Conservation (phyloP, 1,139 yeast species). For the Nadsonia starkeyi-henricii region DNA sequence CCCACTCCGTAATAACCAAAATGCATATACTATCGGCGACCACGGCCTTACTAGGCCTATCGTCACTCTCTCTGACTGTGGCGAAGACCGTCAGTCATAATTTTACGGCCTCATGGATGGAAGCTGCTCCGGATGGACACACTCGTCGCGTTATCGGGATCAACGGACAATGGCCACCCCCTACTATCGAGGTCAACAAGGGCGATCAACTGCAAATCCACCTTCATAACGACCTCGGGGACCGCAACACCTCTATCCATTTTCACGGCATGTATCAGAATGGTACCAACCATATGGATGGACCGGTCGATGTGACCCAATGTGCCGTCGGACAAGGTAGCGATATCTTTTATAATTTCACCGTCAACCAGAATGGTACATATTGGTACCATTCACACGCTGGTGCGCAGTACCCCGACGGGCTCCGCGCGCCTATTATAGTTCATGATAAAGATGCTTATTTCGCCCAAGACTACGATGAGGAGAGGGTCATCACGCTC, state of each 20-base stretch:
- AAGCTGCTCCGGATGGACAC: slow-evolving; percentile 67
- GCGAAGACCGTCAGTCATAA: slow-evolving; percentile 53
- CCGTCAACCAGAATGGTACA: slow-evolving; percentile 75
- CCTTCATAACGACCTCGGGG: slow-evolving; percentile 50
- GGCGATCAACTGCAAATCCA: slow-evolving; percentile 63
- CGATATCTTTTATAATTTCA: slow-evolving; percentile 61
- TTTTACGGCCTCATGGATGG: slow-evolving; percentile 63
- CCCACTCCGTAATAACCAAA: too few species aligned
- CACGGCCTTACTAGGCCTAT: too few species aligned
- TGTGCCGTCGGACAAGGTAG: slow-evolving; percentile 69
- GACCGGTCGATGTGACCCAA: slow-evolving; percentile 76
- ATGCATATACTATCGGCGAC: slow-evolving; percentile 12
- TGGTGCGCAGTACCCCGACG: slow-evolving; percentile 79
- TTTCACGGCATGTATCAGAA: slow-evolving; percentile 86
- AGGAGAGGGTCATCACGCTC: slow-evolving; percentile 49
- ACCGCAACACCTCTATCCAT: slow-evolving; percentile 60
- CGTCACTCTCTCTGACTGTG: too few species aligned
- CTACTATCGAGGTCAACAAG: slow-evolving; percentile 49
- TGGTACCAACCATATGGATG: slow-evolving; percentile 72
- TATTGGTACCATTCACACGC: slow-evolving; percentile 95
- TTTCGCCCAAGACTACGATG: slow-evolving; percentile 47
- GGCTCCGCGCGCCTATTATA: slow-evolving; percentile 69
- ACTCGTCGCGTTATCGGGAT: slow-evolving; percentile 63
- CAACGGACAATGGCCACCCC: slow-evolving; percentile 78
- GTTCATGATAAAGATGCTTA: slow-evolving; percentile 45